Conservation (phyloP, 2,329 filamentous ascomycete species). For the Pyricularia grisea region DNA sequence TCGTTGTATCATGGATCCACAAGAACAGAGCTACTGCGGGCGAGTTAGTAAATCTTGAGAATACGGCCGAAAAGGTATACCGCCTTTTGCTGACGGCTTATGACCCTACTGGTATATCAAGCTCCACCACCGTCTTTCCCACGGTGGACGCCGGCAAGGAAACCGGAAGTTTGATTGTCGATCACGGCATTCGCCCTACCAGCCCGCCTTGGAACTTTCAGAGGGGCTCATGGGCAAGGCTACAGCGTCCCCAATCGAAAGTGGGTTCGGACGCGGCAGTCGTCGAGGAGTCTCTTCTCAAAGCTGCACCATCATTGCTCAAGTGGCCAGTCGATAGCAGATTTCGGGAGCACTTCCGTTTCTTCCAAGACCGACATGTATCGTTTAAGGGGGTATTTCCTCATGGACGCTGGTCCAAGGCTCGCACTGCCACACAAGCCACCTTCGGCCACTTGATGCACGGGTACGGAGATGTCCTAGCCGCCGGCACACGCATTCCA, state of each 20-base stretch:
- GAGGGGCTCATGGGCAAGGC: neutral
- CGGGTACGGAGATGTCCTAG: neutral
- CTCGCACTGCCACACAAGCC: conserved; percentile 17
- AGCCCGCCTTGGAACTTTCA: neutral
- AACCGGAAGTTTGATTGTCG: conserved; percentile 20
- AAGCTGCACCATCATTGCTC: neutral
- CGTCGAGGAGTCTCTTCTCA: too few relatives aligned
- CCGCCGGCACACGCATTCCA: neutral
- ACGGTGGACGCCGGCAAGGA: neutral
- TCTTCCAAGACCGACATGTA: neutral
- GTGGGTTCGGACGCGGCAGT: neutral
- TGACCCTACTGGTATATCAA: conserved; percentile 3
- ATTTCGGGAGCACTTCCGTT: neutral
- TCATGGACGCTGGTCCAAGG: neutral
- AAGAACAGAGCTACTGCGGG: conserved; percentile 9
- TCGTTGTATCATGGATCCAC: conserved; percentile 33
- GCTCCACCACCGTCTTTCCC: conserved; percentile 1
- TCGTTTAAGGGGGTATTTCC: neutral
- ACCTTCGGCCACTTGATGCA: conserved; percentile 44
- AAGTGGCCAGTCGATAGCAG: neutral
- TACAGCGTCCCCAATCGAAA: neutral
- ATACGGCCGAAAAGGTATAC: conserved; percentile 31
- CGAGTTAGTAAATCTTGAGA: conserved; percentile 20
- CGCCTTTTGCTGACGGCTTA: conserved; percentile 32
- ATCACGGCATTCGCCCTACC: conserved; percentile 12